Base-by-base conservation (phyloP, 2,329 filamentous ascomycete species). In the Bipolaris zeicola region DNA sequence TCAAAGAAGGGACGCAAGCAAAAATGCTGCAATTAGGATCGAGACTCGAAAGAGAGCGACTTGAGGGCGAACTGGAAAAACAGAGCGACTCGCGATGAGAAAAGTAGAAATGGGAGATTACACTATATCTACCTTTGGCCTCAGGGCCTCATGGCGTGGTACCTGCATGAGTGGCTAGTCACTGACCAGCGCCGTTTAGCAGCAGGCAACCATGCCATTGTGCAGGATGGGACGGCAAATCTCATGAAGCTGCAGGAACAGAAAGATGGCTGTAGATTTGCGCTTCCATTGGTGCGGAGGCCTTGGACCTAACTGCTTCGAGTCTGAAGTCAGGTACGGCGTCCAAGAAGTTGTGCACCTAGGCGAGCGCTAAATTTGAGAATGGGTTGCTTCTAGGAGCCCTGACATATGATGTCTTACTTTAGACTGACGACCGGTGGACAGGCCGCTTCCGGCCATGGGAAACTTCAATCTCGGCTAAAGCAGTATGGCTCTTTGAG, bases 1-100 rank as follows among this genome's bases (percentile, higher is more conserved):
- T 68, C 67, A 85, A 83, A 55, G 83, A 85, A 75, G 76, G 83
- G 80, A 85, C 82, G 81, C 82, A 83, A 81, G 82, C 80, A 73
- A 79, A 60, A 75, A 26, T 64, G 70, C 67, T 66, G 70, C 75
- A 66, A 72, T 68, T 68, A 68, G 42, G 58, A 53, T 60, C 61
- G 49, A 62, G 58, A 65, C 70, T 68, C 64, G 58, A 68, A 62
- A 68, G 61, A 68, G 68, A 72, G 63, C 56, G 71, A 70, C 68
- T 48, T 67, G 66, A 52, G 44, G 36, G 62, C 52, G 52, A 36
- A 61, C 65, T 50, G 49, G 52, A 66, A 55, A 55, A 54, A 53
- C 52, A 67, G 66, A 57, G 64, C 61, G 57, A 62, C 59, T 60
- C 47, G 62, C 54, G 58, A 62, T 48, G 44, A 38, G 44, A 57